phyloP scores from a whole-genome alignment of 257 asterid species.

The Ajuga chamaepitys region DNA sequence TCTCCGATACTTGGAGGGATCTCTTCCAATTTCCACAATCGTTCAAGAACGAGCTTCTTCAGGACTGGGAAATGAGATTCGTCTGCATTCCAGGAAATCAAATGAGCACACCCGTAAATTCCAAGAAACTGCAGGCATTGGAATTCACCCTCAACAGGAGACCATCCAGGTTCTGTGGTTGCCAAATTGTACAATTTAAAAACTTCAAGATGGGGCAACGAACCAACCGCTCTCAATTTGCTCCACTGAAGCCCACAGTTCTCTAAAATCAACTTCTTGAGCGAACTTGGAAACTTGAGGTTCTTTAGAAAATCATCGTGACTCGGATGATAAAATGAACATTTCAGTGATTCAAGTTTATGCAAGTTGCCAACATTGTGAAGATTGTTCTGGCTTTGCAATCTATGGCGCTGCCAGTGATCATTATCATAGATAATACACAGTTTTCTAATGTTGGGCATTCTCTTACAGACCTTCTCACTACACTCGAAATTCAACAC shows the following conservation, averaged over 20 bases:
- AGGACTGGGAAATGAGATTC: neutral
- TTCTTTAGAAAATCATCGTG: neutral
- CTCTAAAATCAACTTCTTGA: neutral
- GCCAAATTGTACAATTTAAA: neutral
- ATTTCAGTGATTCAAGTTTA: neutral
- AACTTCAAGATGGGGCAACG: neutral
- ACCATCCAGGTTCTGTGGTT: neutral
- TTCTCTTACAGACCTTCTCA: neutral
- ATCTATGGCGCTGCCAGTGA: neutral
- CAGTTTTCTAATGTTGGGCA: constrained; percentile 1
- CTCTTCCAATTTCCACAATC: neutral
- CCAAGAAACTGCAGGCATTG: neutral
- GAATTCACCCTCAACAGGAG: neutral
- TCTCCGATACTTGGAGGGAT: neutral
- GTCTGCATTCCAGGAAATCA: neutral
- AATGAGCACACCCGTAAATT: neutral
- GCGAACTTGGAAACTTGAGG: neutral
- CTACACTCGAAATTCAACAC: neutral
- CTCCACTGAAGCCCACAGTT: neutral
- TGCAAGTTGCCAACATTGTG: neutral
- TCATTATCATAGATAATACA: neutral
- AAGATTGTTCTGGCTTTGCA: too few relatives aligned
- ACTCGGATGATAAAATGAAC: neutral
- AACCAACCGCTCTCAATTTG: neutral
- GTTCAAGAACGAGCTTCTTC: neutral